Evolutionary conservation across 2,329 filamentous ascomycete species (phyloP).

Genomic region (Hypoxylon sp.): DNA sequence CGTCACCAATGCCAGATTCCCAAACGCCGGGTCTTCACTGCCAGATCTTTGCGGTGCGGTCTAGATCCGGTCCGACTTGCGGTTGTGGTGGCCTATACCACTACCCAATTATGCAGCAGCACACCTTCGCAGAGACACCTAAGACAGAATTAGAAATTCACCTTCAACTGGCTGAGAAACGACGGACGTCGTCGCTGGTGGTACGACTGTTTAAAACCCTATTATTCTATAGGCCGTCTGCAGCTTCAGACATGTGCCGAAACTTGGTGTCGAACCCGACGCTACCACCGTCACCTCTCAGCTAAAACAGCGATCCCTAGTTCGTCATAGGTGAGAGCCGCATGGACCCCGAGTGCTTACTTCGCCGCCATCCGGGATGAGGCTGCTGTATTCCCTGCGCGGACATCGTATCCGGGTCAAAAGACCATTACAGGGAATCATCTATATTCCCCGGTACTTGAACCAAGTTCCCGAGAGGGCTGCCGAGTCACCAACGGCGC

Average conservation of each 20-base stretch:
- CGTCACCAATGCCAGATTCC: conserved; percentile 16
- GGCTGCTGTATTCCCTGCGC: conserved; percentile 17
- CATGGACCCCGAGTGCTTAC: conserved; percentile 21
- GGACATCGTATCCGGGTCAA: conserved; percentile 9
- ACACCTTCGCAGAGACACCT: conserved; percentile 15
- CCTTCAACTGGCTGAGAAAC: conserved; percentile 13
- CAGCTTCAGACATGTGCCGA: conserved; percentile 28
- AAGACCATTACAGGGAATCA: conserved; percentile 20
- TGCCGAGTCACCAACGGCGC: conserved; percentile 32
- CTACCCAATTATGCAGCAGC: conserved; percentile 18
- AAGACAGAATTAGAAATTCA: conserved; percentile 14
- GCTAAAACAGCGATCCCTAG: conserved; percentile 23
- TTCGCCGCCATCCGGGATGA: conserved; percentile 17
- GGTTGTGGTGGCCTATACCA: conserved; percentile 22
- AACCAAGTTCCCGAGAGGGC: conserved; percentile 35
- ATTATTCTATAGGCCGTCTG: conserved; percentile 14
- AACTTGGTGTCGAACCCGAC: conserved; percentile 23
- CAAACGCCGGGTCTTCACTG: conserved; percentile 35
- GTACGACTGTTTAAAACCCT: conserved; percentile 9
- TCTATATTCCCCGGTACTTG: conserved; percentile 25
- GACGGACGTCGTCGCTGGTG: conserved; percentile 13
- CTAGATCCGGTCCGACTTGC: conserved; percentile 35
- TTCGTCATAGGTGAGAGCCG: conserved; percentile 33
- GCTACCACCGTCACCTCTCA: conserved; percentile 21
- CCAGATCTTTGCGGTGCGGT: conserved; percentile 28